Percentiles rank a stretch among this genome's conserved stretches.
These are phyloP conservation scores for Microcos paniculata DNA, from an alignment of 345 rosid species.

Conservation along the genomic window DNA sequence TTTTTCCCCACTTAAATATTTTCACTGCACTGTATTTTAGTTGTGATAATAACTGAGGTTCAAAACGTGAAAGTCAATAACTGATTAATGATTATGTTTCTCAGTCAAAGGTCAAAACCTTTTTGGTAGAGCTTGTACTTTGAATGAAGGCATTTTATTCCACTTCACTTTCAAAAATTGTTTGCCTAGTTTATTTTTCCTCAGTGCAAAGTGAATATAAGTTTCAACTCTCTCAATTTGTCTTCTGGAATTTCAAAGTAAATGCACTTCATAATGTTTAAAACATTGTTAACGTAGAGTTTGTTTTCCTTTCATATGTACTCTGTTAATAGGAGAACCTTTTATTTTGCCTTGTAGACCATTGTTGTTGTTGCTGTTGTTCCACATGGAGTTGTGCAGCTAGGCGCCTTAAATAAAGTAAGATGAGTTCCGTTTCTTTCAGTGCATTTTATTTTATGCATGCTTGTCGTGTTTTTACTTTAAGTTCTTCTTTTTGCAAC, in stretches of 20 bases:
- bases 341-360: conserved; percentile 49
- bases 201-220: background rate
- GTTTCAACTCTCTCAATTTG: background rate
- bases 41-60: background rate
- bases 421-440: conserved; percentile 29
- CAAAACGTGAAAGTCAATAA: background rate
- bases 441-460: conserved; percentile 4
- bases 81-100: background rate
- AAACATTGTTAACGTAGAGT: background rate
- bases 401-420: conserved; percentile 78
- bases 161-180: background rate
- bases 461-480: conserved; percentile 3
- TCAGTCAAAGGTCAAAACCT: background rate
- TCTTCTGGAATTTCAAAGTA: background rate
- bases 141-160: background rate
- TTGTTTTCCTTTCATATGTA: background rate
- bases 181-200: background rate
- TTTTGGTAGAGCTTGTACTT: background rate
- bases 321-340: background rate
- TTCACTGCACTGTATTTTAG: conserved; percentile 6
- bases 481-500: background rate
- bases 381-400: conserved; percentile 85
- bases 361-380: conserved; percentile 69
- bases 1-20: background rate
- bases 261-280: background rate